Conservation (phyloP, 106 monocot species). For the Cymbidium sinense region DNA sequence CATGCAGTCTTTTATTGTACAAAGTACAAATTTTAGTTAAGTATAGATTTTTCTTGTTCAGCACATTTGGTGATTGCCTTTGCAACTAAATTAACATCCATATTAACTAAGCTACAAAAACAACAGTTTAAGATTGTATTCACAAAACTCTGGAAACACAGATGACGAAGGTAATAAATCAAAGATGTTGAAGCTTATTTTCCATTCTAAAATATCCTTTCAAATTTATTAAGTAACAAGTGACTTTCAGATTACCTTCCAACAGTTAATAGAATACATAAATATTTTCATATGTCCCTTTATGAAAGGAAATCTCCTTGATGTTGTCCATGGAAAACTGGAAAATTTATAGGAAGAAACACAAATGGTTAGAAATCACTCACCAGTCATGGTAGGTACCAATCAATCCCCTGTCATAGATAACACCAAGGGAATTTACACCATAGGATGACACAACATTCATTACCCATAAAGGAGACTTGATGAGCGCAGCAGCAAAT, state of each 20-base stretch:
- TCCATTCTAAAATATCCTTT: background rate
- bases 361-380: conserved; percentile 4
- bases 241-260: background rate
- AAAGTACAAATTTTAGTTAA: background rate
- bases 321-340: background rate
- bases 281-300: background rate
- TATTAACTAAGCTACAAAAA: background rate
- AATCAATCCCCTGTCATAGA: conserved; percentile 76
- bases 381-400: conserved; percentile 87
- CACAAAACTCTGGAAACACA: background rate
- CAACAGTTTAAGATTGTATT: background rate
- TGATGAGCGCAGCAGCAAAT: conserved; percentile 56
- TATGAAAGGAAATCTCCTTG: background rate
- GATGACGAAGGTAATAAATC: too few species aligned
- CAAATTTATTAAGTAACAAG: background rate
- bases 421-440: conserved; percentile 51
- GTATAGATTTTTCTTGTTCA: background rate
- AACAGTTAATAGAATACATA: background rate
- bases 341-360: background rate
- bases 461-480: conserved; percentile 72
- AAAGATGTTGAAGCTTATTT: too few species aligned
- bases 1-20: background rate
- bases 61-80: background rate
- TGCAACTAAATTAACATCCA: background rate
- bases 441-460: conserved; percentile 81